Percentiles rank a stretch among this genome's conserved stretches.
Evolutionary conservation across 371 early-diverging fungal genomes (phyloP).

Genomic region (Blastocladiella emersonii): DNA sequence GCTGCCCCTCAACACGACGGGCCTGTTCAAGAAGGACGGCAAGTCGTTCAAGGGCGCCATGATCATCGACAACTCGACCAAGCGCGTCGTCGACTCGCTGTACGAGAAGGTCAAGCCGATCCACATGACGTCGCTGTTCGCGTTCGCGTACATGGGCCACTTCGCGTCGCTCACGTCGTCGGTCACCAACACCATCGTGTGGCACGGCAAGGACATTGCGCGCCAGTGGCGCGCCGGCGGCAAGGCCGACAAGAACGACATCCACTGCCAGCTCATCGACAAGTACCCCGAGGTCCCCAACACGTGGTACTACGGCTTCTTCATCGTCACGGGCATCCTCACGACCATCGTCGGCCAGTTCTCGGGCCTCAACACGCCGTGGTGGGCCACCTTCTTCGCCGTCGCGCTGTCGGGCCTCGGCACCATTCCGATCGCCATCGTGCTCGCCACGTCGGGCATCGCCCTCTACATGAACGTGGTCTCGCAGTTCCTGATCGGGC

Average conservation of each 20-base stretch:
- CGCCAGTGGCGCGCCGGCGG: background rate
- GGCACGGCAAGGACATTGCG: background rate
- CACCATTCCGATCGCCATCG: background rate
- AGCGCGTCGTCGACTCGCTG: background rate
- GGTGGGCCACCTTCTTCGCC: background rate
- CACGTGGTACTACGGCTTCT: slow-evolving; percentile 57
- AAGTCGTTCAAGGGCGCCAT: background rate
- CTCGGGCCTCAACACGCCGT: background rate
- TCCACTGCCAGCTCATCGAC: slow-evolving; percentile 40
- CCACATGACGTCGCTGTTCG: background rate
- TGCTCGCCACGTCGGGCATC: background rate
- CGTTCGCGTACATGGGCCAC: background rate
- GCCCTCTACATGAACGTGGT: slow-evolving; percentile 17
- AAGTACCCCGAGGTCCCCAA: slow-evolving; percentile 22
- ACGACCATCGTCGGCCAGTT: slow-evolving; percentile 42
- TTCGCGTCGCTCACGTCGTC: background rate
- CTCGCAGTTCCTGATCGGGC: slow-evolving; percentile 45
- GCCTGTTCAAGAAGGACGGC: background rate
- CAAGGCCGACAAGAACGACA: slow-evolving; percentile 10
- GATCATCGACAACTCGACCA: background rate
- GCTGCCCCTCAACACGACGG: background rate
- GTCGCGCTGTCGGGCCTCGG: background rate
- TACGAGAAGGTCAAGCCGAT: background rate
- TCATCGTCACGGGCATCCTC: slow-evolving; percentile 37
- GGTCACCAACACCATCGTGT: background rate